Percentiles rank a stretch among this genome's conserved stretches.
Conservation (phyloP, 306 rosid species). For the Gleditsia sinensis region DNA sequence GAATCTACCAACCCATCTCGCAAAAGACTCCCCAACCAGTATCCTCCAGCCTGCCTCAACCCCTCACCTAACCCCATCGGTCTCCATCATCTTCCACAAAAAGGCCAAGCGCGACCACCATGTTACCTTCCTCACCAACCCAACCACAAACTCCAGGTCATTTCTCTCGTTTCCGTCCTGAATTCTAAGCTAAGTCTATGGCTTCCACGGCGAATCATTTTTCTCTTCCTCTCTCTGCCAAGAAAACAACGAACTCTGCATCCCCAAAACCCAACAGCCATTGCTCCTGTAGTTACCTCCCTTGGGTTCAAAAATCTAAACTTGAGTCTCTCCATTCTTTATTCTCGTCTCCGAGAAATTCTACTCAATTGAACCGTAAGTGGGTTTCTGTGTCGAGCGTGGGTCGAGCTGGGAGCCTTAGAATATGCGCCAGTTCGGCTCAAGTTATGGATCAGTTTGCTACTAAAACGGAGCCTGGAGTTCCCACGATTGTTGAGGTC, state of each 20-base stretch:
- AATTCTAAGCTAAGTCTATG: slow-evolving; percentile 35
- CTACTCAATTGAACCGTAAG: slow-evolving; percentile 29
- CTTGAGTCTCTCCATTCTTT: slow-evolving; percentile 34
- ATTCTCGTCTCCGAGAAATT: slow-evolving; percentile 15
- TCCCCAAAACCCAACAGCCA: slow-evolving; percentile 27
- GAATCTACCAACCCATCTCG: neutral
- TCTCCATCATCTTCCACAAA: neutral
- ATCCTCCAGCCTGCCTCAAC: neutral
- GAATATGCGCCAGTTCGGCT: slow-evolving; percentile 59
- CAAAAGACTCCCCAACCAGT: neutral
- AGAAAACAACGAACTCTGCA: slow-evolving; percentile 29
- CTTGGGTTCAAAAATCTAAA: slow-evolving; percentile 38
- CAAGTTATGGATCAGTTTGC: slow-evolving; percentile 69
- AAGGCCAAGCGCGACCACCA: neutral
- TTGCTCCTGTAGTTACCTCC: slow-evolving; percentile 28
- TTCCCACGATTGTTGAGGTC: slow-evolving; percentile 67
- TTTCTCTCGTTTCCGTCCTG: neutral
- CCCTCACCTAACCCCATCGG: slow-evolving; percentile 8
- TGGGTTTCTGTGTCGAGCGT: slow-evolving; percentile 31
- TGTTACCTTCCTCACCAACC: slow-evolving; percentile 12
- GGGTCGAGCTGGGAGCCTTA: slow-evolving; percentile 21
- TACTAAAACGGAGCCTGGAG: slow-evolving; percentile 31
- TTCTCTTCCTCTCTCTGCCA: slow-evolving; percentile 51
- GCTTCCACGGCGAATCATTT: slow-evolving; percentile 52
- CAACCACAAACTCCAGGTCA: neutral